Conservation (phyloP, 208 protist species). For the Crithidia fasciculata region DNA sequence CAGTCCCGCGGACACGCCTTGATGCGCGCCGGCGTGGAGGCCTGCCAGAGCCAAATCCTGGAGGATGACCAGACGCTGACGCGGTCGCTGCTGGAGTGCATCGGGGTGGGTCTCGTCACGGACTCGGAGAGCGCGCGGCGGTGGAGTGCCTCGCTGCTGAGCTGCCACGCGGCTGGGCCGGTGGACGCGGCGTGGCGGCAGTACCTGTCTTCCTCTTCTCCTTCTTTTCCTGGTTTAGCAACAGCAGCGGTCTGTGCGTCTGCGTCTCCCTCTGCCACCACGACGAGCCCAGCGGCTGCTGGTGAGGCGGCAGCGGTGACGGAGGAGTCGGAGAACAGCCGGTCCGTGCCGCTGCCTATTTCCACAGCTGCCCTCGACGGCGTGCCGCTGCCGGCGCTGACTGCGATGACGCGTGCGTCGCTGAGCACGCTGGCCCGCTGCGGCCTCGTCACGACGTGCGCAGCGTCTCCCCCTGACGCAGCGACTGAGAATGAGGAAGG, state of each 20-base stretch:
- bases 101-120: slow-evolving; percentile 71
- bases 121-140: slow-evolving; percentile 35
- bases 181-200: slow-evolving; percentile 39
- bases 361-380: not conserved
- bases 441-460: slow-evolving; percentile 20
- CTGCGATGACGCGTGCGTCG: slow-evolving; percentile 22
- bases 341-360: not conserved
- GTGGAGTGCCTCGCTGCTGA: slow-evolving; percentile 64
- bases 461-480: not conserved
- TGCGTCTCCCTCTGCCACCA: not conserved
- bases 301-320: not conserved
- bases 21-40: slow-evolving; percentile 54
- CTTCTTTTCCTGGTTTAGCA: too few species aligned
- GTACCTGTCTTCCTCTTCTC: not conserved
- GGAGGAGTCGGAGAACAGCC: slow-evolving; percentile 18
- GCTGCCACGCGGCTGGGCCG: slow-evolving; percentile 47
- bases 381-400: slow-evolving; percentile 19
- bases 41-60: slow-evolving; percentile 56
- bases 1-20: slow-evolving; percentile 44
- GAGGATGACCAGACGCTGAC: slow-evolving; percentile 47
- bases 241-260: too few species aligned
- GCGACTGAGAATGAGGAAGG: not conserved
- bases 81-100: slow-evolving; percentile 79
- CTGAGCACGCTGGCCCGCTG: slow-evolving; percentile 29
- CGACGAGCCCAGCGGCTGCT: not conserved